Percentiles rank a stretch among this genome's conserved stretches.
Conservation (phyloP, 2,329 filamentous ascomycete genomes). For the Diaporthe batatas region DNA sequence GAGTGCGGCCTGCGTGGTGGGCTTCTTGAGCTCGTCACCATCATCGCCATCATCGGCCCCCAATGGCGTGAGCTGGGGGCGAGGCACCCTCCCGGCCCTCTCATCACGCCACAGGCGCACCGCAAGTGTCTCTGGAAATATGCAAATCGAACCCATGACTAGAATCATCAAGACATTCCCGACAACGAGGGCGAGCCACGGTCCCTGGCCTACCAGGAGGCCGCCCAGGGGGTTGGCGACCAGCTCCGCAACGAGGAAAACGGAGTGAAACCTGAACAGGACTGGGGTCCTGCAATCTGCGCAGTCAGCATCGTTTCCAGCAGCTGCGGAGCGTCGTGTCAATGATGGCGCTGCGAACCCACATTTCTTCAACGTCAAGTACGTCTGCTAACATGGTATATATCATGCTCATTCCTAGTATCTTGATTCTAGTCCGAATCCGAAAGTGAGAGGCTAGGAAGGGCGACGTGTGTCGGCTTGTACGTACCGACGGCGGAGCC, state of each 20-base stretch:
- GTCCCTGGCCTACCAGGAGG: slow-evolving; percentile 53
- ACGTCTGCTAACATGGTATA: slow-evolving; percentile 62
- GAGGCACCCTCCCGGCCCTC: slow-evolving; percentile 31
- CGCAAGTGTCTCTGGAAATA: slow-evolving; percentile 59
- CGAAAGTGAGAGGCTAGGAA: too few relatives aligned
- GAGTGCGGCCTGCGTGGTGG: slow-evolving; percentile 43
- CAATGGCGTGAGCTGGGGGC: neutral
- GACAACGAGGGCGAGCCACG: slow-evolving; percentile 57
- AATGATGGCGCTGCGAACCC: neutral
- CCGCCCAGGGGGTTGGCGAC: slow-evolving; percentile 57
- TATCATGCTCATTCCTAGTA: slow-evolving; percentile 54
- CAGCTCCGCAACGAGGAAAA: slow-evolving; percentile 55
- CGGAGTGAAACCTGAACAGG: slow-evolving; percentile 57
- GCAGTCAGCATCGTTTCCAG: slow-evolving; percentile 21
- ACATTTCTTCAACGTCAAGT: slow-evolving; percentile 50
- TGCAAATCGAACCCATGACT: slow-evolving; percentile 48
- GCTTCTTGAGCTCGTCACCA: slow-evolving; percentile 26
- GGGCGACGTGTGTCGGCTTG: too few relatives aligned
- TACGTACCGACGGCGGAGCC: slow-evolving; percentile 52
- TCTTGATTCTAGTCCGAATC: too few relatives aligned
- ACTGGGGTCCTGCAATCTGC: slow-evolving; percentile 51
- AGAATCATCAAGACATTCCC: slow-evolving; percentile 50
- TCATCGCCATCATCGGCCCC: neutral
- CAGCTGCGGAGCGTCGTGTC: too few relatives aligned
- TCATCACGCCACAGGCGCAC: slow-evolving; percentile 50